Base-by-base conservation (phyloP, 352 stramenopile genomes). In the Globisporangium spinosum region DNA sequence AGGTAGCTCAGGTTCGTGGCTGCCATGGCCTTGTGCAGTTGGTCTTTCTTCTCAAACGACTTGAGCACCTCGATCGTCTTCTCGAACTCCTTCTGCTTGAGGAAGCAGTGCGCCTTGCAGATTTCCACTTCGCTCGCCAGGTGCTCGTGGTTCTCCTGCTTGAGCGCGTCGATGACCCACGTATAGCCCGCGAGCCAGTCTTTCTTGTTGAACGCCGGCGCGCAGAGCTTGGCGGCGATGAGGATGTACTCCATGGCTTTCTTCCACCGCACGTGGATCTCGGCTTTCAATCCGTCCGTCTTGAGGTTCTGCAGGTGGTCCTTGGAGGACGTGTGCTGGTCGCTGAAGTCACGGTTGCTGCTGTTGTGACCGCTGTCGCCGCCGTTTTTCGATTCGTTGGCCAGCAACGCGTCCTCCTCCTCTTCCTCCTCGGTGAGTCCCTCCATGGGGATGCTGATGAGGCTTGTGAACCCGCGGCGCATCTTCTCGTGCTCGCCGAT, bases 1-100 rank as follows among this genome's bases (percentile, higher is more conserved):
- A 99, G 82, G 71, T 98, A 99, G 43, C 89, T 97, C 25, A 99
- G 78, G 70, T 99, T 99, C 9, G 93, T 98, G 13, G 94, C 93
- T 29, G 95, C 91, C 83, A 97, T 97, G 25, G 95, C 89, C 62
- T 97, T 98, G 64, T 98, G 86, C 58, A 87, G 81, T 47, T 89
- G 80, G 69, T 98, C 93, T 70, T 98, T 98, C 71, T 98, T 98
- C 75, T 99, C 93, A 62, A 99, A 98, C 23, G 86, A 81, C 78
- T 98, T 98, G 29, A 99, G 80, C 32, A 97, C 82, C 66, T 97
- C 89, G 58, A 97, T 97, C 29, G 95, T 94, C 70, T 97, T 93
- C 22, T 97, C 91, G 47, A 98, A 98, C 40, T 98, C 86, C 67
- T 98, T 97, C 69, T 94, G 80, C 62, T 90, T 90, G n/a, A 98